phyloP scores from a whole-genome alignment of 202 grass and related monocot species.

The Musa balbisiana region DNA sequence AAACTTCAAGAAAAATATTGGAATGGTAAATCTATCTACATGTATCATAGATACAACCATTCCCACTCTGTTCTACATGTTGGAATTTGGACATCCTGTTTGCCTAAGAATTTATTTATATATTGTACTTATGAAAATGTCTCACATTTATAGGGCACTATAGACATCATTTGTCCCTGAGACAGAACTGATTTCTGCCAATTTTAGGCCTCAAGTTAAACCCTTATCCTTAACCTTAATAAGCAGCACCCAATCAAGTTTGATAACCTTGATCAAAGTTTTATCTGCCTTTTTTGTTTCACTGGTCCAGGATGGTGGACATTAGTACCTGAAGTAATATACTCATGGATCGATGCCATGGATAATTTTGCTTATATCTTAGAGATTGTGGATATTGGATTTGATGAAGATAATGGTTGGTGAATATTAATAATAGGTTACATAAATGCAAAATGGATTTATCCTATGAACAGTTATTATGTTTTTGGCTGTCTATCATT shows the following conservation, averaged over 20 bases:
- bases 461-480: no score
- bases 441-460: no score
- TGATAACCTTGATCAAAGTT: background rate
- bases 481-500: no score
- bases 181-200: background rate
- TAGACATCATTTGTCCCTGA: background rate
- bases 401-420: no score
- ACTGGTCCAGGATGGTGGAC: background rate
- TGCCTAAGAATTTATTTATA: background rate
- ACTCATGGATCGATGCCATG: no score
- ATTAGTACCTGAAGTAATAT: background rate
- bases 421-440: no score
- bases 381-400: no score
- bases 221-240: no score
- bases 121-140: background rate
- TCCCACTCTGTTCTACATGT: background rate
- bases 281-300: background rate
- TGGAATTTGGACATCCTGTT: background rate
- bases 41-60: background rate
- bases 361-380: no score
- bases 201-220: background rate
- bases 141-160: background rate
- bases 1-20: background rate
- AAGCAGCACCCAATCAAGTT: background rate
- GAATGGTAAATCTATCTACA: background rate